phyloP scores from a whole-genome alignment of 2,329 filamentous ascomycete genomes.

The Ascochyta clinopodiicola region DNA sequence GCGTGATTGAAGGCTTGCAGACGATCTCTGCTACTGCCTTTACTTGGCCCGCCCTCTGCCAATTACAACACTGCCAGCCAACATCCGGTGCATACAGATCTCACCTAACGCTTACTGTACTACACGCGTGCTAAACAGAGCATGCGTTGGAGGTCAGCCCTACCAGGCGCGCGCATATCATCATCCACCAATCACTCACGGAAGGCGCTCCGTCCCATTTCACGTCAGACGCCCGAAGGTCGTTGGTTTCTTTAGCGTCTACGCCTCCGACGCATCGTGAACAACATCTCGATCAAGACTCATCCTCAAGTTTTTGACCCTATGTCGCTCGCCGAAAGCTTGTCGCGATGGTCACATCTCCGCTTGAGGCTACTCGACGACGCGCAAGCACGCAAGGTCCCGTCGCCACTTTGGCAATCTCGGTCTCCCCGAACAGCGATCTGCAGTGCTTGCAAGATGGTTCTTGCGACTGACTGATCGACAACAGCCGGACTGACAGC shows the following conservation, averaged over 20 bases:
- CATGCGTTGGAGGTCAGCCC: constrained; percentile 7
- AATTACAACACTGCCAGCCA: neutral
- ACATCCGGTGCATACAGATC: neutral
- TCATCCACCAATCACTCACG: constrained; percentile 2
- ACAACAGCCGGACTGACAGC: neutral
- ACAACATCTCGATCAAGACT: constrained; percentile 1
- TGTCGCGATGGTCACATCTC: constrained; percentile 1
- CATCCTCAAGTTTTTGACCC: neutral
- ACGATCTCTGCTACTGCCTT: neutral
- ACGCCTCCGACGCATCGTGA: constrained; percentile 2
- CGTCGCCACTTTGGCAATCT: constrained; percentile 6
- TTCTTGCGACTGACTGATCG: neutral
- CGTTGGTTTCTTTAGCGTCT: constrained; percentile 4
- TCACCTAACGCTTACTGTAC: constrained; percentile 7
- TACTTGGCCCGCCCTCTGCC: neutral
- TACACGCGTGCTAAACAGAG: neutral
- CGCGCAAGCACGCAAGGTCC: neutral
- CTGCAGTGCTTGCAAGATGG: neutral
- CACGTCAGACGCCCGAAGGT: neutral
- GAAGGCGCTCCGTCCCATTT: constrained; percentile 4
- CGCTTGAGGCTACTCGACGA: neutral
- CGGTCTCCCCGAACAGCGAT: constrained; percentile 13
- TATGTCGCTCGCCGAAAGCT: neutral
- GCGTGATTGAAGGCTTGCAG: constrained; percentile 1
- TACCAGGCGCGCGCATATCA: neutral